These are phyloP conservation scores for Thelephora terrestris DNA, from an alignment of 1,284 basidiomycete genomes.

Conservation along the genomic window DNA sequence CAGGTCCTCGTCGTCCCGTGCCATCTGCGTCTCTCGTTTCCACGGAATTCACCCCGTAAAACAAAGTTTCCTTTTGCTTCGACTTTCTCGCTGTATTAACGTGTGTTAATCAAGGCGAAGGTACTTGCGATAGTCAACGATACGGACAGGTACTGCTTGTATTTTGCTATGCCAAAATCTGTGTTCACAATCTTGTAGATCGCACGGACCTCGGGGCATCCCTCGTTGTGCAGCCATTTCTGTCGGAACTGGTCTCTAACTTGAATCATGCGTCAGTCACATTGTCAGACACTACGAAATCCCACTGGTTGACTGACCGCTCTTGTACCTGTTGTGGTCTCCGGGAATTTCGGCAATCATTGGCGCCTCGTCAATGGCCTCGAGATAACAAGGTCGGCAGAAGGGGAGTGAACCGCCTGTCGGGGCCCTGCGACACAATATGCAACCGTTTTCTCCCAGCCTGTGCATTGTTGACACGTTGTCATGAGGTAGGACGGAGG, in stretches of 20 bases:
- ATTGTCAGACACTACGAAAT: background rate
- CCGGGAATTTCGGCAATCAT: constrained; percentile 47
- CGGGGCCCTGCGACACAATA: too few species aligned
- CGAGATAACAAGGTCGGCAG: constrained; percentile 37
- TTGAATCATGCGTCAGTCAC: constrained; percentile 14
- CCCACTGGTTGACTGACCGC: constrained; percentile 31
- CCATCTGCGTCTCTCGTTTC: constrained; percentile 54
- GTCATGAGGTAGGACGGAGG: background rate
- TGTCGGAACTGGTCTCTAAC: constrained; percentile 54
- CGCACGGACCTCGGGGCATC: constrained; percentile 42
- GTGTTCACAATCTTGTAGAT: constrained; percentile 51
- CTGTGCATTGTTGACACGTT: too few species aligned
- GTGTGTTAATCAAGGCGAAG: background rate
- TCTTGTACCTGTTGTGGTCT: constrained; percentile 49
- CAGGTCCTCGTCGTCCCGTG: constrained; percentile 46
- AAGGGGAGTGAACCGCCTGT: too few species aligned
- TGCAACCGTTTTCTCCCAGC: too few species aligned
- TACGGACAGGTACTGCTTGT: constrained; percentile 47
- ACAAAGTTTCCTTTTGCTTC: constrained; percentile 48
- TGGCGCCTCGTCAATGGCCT: constrained; percentile 41
- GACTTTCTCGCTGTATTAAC: constrained; percentile 31
- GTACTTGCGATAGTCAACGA: background rate
- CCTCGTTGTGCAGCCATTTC: constrained; percentile 48
- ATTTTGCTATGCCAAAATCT: constrained; percentile 35
- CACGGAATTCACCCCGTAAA: constrained; percentile 36